Evolutionary conservation across 2,329 filamentous ascomycete species (phyloP).

Genomic region (Verticillium zaregamsianum): DNA sequence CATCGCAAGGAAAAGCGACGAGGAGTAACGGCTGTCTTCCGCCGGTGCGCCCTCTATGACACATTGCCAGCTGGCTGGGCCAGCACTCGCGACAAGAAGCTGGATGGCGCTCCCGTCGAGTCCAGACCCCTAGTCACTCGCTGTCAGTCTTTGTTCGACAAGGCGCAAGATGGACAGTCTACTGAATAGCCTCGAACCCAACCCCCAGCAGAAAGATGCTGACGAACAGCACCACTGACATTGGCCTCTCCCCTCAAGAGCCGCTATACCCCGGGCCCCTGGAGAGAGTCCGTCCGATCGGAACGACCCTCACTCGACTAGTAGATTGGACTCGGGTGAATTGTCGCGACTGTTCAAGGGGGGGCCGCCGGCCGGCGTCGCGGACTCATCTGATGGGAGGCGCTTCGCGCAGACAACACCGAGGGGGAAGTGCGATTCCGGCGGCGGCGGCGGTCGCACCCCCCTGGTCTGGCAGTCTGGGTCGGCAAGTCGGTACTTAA

Average conservation of each 20-base stretch:
- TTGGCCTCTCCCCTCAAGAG: background rate
- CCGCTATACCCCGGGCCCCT: background rate
- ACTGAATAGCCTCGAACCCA: background rate
- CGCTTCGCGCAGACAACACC: background rate
- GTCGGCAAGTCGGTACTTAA: background rate
- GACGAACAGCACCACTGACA: background rate
- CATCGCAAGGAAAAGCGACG: background rate
- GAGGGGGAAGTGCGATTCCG: background rate
- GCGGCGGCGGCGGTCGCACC: background rate
- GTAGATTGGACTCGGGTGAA: background rate
- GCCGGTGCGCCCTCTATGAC: background rate
- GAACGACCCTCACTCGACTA: background rate
- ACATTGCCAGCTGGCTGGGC: background rate
- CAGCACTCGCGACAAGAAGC: background rate
- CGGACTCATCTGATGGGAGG: background rate
- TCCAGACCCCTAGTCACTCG: background rate
- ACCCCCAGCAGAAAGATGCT: background rate
- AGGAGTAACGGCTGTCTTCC: background rate
- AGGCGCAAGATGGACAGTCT: background rate
- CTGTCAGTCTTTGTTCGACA: background rate
- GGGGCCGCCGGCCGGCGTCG: background rate
- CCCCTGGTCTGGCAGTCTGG: background rate
- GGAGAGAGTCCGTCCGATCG: background rate
- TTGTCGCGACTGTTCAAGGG: background rate
- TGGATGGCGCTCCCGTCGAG: background rate